Evolutionary conservation across 768 basidiomycete species (phyloP).

Genomic region (Lactarius evosmus): DNA sequence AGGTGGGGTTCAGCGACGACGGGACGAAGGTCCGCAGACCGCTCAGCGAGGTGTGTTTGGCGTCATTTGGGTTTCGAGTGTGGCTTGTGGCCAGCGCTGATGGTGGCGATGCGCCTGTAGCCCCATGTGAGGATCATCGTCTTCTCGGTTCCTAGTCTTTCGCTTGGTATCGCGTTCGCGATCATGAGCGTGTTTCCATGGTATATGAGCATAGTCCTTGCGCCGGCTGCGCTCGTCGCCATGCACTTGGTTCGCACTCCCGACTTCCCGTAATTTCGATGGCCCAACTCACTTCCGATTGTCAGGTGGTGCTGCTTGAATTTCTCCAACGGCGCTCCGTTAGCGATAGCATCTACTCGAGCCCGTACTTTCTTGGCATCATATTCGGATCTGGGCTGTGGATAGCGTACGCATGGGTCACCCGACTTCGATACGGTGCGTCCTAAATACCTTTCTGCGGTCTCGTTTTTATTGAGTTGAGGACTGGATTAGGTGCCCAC

Average conservation of each 20-base stretch:
- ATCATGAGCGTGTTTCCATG: conserved; percentile 9
- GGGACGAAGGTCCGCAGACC: conserved; percentile 62
- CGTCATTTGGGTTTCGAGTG: neutral
- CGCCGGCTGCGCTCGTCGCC: neutral
- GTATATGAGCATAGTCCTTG: conserved; percentile 5
- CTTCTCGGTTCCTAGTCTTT: neutral
- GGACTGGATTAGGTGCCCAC: neutral
- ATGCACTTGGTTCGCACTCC: neutral
- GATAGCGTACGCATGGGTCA: conserved; percentile 9
- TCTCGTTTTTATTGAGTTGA: neutral
- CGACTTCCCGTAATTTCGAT: neutral
- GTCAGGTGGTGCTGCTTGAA: neutral
- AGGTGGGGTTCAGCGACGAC: conserved; percentile 75
- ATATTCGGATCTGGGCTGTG: conserved; percentile 1
- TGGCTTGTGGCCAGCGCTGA: neutral
- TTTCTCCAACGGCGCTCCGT: neutral
- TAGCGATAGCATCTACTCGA: neutral
- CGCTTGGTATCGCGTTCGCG: conserved; percentile 2
- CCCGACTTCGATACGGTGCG: conserved; percentile 14
- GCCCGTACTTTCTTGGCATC: neutral
- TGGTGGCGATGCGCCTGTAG: neutral
- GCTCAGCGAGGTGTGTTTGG: conserved; percentile 59
- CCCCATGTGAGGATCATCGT: conserved; percentile 10
- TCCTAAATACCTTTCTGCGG: neutral
- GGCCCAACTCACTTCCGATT: neutral